Evolutionary conservation across 306 rosid species (phyloP).

Genomic region (Neltuma alba): DNA sequence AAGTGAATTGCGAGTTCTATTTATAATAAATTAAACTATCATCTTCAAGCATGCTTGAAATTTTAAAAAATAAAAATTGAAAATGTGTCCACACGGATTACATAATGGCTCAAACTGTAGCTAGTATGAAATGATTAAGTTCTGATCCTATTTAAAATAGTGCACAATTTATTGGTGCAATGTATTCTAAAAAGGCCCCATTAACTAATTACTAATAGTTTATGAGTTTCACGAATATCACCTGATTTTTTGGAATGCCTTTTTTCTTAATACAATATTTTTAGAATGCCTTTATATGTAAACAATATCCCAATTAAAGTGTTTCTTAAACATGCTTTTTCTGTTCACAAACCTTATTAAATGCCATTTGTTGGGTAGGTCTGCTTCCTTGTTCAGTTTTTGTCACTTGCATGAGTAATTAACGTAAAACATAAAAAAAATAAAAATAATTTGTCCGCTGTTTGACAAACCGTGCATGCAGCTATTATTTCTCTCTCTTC

Average conservation of each 20-base stretch:
- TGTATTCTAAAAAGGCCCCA: neutral
- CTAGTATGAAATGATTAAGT: neutral
- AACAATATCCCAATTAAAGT: neutral
- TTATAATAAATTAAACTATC: neutral
- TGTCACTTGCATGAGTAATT: neutral
- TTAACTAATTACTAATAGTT: neutral
- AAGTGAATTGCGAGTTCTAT: neutral
- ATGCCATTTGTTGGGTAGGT: neutral
- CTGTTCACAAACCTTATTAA: neutral
- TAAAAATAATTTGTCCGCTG: neutral
- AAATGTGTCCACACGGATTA: neutral
- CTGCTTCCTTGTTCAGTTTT: neutral
- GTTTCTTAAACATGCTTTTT: neutral
- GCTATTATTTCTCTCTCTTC: neutral
- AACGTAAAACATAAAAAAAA: too few relatives aligned
- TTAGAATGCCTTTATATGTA: neutral
- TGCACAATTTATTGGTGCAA: slow-evolving; percentile 1
- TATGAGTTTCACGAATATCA: neutral
- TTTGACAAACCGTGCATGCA: neutral
- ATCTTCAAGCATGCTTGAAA: neutral
- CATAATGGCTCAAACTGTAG: neutral
- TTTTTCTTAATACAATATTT: too few relatives aligned
- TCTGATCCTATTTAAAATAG: too few relatives aligned
- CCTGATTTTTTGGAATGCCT: neutral
- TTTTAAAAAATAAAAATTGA: neutral